Base-by-base conservation (phyloP, 768 basidiomycete species). In the Gelatoporia subvermispora region DNA sequence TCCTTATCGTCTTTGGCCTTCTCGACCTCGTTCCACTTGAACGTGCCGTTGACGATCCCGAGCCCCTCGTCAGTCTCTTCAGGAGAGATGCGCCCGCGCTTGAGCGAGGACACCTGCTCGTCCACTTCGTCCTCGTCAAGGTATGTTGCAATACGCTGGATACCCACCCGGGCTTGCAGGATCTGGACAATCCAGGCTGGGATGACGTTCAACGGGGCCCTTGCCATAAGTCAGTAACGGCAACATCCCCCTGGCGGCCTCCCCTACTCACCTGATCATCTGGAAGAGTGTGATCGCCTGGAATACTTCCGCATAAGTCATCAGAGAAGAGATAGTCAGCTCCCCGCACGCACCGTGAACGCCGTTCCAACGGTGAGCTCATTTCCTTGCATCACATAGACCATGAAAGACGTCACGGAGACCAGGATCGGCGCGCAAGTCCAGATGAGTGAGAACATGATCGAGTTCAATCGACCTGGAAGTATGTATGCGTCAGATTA, bases 131-230 rank as follows among this genome's bases (percentile, higher is more conserved):
- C 80, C 52, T 85, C 83, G 11, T 68, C 68, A 0, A 84, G 69
- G 67, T 77, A 85, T 2, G 69, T 75, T 41, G 78, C 73, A 47
- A 86, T 82, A 35, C 84, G 79, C 21, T 77, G 66, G 31, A 85
- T 60, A 1, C 82, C 74, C 2, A 86, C 82, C 17, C 37, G 21
- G 45, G 65, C 72, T 61, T 88, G 85, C 2, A 93, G 72, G 20
- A 93, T 71, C 41, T 88, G 81, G 8, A 93, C 85, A 40, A 88
- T 79, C 75, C 81, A 92, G 8, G 79, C 71, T 0, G 92, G 92
- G 41, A 95, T 82, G 23, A 88, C 76, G 56, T 88, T 88, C 40
- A 93, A 68, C 0, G 92, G 91, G 17, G 72, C 62, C 25, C 85
- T 82, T 45, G 35, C 39, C 31, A 37, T 5, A 4, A 17, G 38